Evolutionary conservation across 2,329 filamentous ascomycete genomes (phyloP), one percentile per base, ranked within the genome.

Genomic region (Cercospora citrullina): DNA sequence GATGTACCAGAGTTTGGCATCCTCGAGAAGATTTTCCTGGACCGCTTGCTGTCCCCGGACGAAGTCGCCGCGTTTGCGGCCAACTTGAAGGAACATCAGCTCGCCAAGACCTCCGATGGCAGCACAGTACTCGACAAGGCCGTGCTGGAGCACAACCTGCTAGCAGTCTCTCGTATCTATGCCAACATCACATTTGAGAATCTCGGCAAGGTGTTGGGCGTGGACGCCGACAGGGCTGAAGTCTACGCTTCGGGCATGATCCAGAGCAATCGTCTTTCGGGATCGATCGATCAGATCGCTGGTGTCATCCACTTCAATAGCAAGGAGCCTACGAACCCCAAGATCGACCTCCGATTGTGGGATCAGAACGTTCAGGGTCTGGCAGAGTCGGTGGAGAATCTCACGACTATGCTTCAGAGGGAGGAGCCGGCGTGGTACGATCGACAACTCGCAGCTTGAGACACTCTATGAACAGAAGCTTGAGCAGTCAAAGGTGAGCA

Each of bases 1-100:
- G 87, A 89, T 60, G 87, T 95, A 2, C 87, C 90, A 33, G 92
- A 98, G 80, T 94, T 91, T 77, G 85, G 88, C 60, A 97, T 99
- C 64, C 83, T 99, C 14, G 95, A 98, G 83, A 98, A 98, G 84
- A 98, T 99, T 88, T 97, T 96, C 79, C 85, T 98, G 60, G 93
- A 98, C 79, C 88, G 94, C 5, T 84, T 99, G 3, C 85, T 99
- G 60, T 87, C 88, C 0, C 88, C 90, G 0, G 86, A 85, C n/a
- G 95, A 99, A 81, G 93, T 97, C 51, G 88, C 89, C 42, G 89
- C 91, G 65, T 99, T 99, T 77, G 91, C 94, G 0, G 84, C 91
- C 73, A 90, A 89, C 62, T 84, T 99, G 60, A 86, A 89, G 65
- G 90, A 92, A 23, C 95, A 99, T 80, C 95, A 99, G 81, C 88